phyloP scores from a whole-genome alignment of 306 rosid species.

The Prunus mira region DNA sequence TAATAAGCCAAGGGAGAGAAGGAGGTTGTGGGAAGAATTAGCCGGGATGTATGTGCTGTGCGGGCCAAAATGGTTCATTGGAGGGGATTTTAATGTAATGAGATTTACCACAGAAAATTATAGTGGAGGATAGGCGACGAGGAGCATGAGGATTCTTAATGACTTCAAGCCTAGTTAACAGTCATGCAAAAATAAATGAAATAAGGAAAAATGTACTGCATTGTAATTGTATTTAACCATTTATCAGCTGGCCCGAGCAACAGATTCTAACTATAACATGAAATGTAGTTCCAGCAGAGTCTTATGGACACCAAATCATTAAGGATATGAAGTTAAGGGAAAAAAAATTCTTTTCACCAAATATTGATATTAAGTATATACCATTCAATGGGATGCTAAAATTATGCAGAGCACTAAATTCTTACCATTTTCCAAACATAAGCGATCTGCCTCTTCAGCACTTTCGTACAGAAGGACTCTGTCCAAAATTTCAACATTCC shows the following conservation, averaged over 20 bases:
- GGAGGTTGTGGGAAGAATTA: too few species aligned
- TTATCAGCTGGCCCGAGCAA: neutral
- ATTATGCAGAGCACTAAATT: slow-evolving; percentile 15
- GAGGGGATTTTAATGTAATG: too few species aligned
- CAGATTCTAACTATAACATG: neutral
- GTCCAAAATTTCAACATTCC: slow-evolving; percentile 83
- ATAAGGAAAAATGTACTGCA: neutral
- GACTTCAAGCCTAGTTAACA: too few species aligned
- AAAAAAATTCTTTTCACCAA: neutral
- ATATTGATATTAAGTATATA: neutral
- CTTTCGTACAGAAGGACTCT: slow-evolving; percentile 83
- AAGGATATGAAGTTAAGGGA: neutral
- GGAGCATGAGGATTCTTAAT: too few species aligned
- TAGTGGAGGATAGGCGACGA: too few species aligned
- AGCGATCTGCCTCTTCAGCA: slow-evolving; percentile 65
- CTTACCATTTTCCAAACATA: slow-evolving; percentile 91
- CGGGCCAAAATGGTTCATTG: too few species aligned
- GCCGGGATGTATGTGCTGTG: too few species aligned
- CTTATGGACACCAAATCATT: neutral
- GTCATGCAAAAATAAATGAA: too few species aligned
- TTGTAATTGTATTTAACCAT: neutral
- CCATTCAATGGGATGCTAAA: neutral
- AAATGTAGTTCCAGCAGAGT: neutral
- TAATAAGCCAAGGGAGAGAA: too few species aligned
- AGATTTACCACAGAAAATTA: too few species aligned